Evolutionary conservation across 2,329 filamentous ascomycete species (phyloP).

Genomic region (Mycocentrospora acerina): DNA sequence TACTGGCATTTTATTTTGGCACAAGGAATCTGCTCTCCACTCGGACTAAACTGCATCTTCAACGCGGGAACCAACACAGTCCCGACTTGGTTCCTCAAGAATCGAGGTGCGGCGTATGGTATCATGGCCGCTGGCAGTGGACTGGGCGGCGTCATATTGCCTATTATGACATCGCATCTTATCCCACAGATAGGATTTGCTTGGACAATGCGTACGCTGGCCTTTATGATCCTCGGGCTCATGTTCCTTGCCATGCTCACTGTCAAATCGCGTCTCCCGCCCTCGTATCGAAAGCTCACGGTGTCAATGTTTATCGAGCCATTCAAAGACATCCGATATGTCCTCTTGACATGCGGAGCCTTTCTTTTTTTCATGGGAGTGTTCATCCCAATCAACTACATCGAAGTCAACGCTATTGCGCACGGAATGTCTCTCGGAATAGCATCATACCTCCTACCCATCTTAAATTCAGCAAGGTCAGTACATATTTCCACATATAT

Average conservation of each 20-base stretch:
- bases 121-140: conserved; percentile 53
- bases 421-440: conserved; percentile 52
- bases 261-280: conserved; percentile 53
- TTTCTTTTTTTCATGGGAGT: conserved; percentile 63
- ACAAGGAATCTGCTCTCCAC: conserved; percentile 55
- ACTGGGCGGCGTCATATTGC: conserved; percentile 59
- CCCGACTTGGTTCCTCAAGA: conserved; percentile 53
- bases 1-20: conserved; percentile 59
- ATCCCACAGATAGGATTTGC: conserved; percentile 57
- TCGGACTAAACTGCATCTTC: conserved; percentile 56
- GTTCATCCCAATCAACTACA: conserved; percentile 56
- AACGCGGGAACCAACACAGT: conserved; percentile 51
- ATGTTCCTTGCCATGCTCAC: conserved; percentile 57
- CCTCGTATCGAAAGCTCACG: conserved; percentile 36
- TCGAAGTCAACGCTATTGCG: conserved; percentile 48
- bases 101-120: conserved; percentile 51
- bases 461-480: conserved; percentile 56
- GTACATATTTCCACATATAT: conserved; percentile 23
- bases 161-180: conserved; percentile 61
- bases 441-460: conserved; percentile 55
- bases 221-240: conserved; percentile 63
- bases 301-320: conserved; percentile 32
- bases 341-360: conserved; percentile 50
- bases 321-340: conserved; percentile 47
- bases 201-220: conserved; percentile 59